Percentiles rank a stretch among this genome's conserved stretches.
Conservation (phyloP, 2,329 filamentous ascomycete species). For the Exophiala lecanii-corni region DNA sequence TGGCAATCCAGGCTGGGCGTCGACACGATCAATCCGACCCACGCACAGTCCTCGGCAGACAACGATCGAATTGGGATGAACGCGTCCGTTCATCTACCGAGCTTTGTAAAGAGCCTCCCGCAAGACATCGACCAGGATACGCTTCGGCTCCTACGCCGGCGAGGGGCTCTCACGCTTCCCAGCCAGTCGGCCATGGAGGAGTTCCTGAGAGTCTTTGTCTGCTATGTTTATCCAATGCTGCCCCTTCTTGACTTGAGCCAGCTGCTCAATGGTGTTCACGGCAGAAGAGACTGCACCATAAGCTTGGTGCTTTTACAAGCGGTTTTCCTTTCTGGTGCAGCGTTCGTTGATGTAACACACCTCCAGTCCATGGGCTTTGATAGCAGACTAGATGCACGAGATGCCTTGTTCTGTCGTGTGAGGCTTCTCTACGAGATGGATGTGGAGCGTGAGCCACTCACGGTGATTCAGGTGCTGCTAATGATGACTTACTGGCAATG, state of each 20-base stretch:
- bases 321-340: conserved; percentile 86
- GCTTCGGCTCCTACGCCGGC: conserved; percentile 1
- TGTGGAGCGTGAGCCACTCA: conserved; percentile 82
- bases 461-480: conserved; percentile 79
- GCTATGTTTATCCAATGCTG: conserved; percentile 10
- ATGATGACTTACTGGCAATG: conserved; percentile 98
- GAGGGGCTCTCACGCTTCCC: conserved; percentile 7
- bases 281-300: conserved; percentile 35
- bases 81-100: conserved; percentile 3
- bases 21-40: not conserved
- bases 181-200: conserved; percentile 4
- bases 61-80: conserved; percentile 2
- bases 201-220: conserved; percentile 9
- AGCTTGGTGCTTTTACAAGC: conserved; percentile 88
- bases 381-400: conserved; percentile 72
- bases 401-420: conserved; percentile 77
- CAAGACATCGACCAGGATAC: conserved; percentile 4
- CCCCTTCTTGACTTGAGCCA: conserved; percentile 8
- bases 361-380: conserved; percentile 64
- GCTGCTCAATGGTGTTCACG: conserved; percentile 7
- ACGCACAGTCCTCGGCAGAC: not conserved
- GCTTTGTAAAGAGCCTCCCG: conserved; percentile 7
- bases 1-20: not conserved
- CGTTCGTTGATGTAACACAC: conserved; percentile 75
- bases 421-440: conserved; percentile 82